Evolutionary conservation across 306 rosid species (phyloP).

Genomic region (Vigna unguiculata): DNA sequence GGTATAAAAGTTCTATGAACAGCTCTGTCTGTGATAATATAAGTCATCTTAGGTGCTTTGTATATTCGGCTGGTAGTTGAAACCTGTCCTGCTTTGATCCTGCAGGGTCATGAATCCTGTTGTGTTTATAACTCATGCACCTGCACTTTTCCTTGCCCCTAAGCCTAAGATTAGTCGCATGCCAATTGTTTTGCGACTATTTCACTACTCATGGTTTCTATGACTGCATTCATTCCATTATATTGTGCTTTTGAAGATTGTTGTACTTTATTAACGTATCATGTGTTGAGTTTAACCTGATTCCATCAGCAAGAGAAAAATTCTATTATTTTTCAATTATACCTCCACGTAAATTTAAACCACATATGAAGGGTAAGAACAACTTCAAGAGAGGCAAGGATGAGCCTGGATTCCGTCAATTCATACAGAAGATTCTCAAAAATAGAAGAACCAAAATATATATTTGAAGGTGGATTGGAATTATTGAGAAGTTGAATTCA

Average conservation of each 20-base stretch:
- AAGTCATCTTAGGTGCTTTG: slow-evolving; percentile 22
- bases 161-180: background rate
- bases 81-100: background rate
- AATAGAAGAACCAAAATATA: too few species aligned
- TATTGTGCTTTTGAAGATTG: background rate
- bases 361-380: too few species aligned
- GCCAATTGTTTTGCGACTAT: too few species aligned
- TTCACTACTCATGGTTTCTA: too few species aligned
- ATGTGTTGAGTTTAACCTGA: background rate
- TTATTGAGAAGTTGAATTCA: too few species aligned
- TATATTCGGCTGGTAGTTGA: background rate
- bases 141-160: slow-evolving; percentile 1
- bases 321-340: too few species aligned
- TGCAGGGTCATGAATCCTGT: background rate
- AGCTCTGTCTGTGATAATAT: background rate
- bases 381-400: too few species aligned
- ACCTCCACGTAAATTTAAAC: too few species aligned
- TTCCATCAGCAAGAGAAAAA: too few species aligned
- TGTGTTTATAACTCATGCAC: background rate
- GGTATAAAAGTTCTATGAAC: slow-evolving; percentile 39
- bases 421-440: too few species aligned
- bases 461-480: too few species aligned
- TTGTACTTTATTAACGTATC: background rate
- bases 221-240: background rate
- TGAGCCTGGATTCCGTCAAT: too few species aligned